A percentile compares a stretch with the other conserved stretches of the same genome.
These are phyloP conservation scores for Pythium apleroticum DNA, from an alignment of 352 stramenopile genomes.

Conservation along the genomic window DNA sequence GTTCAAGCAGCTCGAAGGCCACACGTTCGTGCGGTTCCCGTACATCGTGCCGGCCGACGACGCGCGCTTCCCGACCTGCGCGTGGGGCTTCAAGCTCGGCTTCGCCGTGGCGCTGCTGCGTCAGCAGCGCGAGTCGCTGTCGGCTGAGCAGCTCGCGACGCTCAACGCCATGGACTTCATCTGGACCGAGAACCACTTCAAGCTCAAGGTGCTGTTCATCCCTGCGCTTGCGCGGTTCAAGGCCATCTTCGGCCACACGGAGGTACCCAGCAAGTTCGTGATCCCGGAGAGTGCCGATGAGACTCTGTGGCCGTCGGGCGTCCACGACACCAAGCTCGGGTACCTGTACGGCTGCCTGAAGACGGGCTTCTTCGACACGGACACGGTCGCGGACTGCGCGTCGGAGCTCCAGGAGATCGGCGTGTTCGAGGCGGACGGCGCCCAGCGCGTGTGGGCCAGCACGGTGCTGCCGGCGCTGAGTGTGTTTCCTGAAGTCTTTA, in stretches of 20 bases:
- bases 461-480: conserved; percentile 44
- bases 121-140: conserved; percentile 45
- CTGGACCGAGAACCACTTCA: conserved; percentile 70
- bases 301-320: conserved; percentile 7
- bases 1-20: conserved; percentile 87
- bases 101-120: conserved; percentile 90
- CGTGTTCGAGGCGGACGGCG: conserved; percentile 38
- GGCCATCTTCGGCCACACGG: conserved; percentile 38
- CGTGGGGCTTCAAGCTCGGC: conserved; percentile 90
- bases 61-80: conserved; percentile 76
- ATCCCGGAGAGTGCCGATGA: conserved; percentile 24
- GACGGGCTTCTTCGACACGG: conserved; percentile 20
- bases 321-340: conserved; percentile 27
- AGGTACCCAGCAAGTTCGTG: conserved; percentile 40
- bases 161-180: conserved; percentile 70
- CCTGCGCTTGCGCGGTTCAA: conserved; percentile 36
- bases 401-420: conserved; percentile 41
- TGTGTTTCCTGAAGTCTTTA: conserved; percentile 32
- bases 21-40: conserved; percentile 89
- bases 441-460: conserved; percentile 35
- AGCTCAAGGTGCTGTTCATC: conserved; percentile 60
- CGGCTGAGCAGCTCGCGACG: conserved; percentile 28
- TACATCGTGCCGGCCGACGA: conserved; percentile 83
- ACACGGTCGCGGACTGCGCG: conserved; percentile 24
- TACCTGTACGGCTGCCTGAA: conserved; percentile 24